Base-by-base conservation (phyloP, 2,329 filamentous ascomycete species). In the Ceratocystis variospora region DNA sequence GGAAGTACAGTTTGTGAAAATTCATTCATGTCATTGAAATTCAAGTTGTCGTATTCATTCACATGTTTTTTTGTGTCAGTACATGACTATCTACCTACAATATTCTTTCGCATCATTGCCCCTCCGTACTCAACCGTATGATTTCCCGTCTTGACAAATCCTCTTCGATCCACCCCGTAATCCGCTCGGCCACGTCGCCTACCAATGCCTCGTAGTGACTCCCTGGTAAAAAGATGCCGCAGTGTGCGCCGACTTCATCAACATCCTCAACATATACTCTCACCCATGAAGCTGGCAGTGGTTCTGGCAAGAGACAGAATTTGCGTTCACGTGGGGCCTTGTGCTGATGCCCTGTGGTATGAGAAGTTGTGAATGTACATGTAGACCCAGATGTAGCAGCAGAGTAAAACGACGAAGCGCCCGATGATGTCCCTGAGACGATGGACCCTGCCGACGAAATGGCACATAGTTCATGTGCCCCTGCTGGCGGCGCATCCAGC, bases 231-330 rank as follows among this genome's bases (percentile, higher is more conserved):
- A 96, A 96, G 63, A 96, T 77, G 0, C 88, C 87, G 69, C 89
- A 93, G 73, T 96, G 91, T 8, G 91, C 92, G 5, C 84, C 86
- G 0, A 96, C 88, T 74, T 96, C 89, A 72, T 96, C 91, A 68
- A 94, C 85, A 64, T 85, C 86, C 67, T 87, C 82, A 88, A 96
- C 94, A 71, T 85, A 86, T 2, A 96, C 82, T 57, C 86, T 80
- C 0, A 91, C 78, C 91, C 92, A 96, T 17, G 86, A 83, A 3
- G 81, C 77, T 55, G 79, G 77, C 10, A 74, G 76, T 66, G 78
- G 79, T 22, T 78, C 75, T 0, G 88, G 90, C 2, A 93, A 76
- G 70, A 86, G 84, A 76, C 90, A 94, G 74, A 96, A 96, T 72
- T 89, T 93, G 67, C 84, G 82, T 63, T 87, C 80, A 71, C 86